These are phyloP conservation scores for Paramarasmius palmivorus DNA, from an alignment of 1,284 basidiomycete genomes.

Conservation along the genomic window DNA sequence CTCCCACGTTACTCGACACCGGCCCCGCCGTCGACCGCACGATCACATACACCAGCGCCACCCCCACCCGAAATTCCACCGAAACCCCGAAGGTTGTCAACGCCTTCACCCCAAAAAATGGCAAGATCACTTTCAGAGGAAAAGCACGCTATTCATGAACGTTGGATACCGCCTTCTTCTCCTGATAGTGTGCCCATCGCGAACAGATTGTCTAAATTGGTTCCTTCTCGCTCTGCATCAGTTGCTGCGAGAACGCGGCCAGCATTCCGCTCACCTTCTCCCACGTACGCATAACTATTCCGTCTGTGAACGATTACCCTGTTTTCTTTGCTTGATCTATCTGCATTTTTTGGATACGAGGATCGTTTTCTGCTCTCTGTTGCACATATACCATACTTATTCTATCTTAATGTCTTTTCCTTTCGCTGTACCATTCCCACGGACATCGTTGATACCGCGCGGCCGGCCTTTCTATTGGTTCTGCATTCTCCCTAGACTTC, in stretches of 20 bases:
- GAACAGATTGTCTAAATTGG: neutral
- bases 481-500: neutral
- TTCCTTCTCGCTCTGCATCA: constrained; percentile 10
- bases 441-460: constrained; percentile 3
- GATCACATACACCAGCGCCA: constrained; percentile 30
- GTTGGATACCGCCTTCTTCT: constrained; percentile 47
- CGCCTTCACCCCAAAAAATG: constrained; percentile 45
- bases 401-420: neutral
- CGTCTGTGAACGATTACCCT: neutral
- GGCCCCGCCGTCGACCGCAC: constrained; percentile 20
- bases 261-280: constrained; percentile 10
- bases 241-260: constrained; percentile 9
- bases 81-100: constrained; percentile 22
- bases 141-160: constrained; percentile 48
- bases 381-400: constrained; percentile 1
- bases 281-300: constrained; percentile 7
- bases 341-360: neutral
- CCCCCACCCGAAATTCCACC: constrained; percentile 28
- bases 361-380: neutral
- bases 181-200: constrained; percentile 13
- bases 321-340: neutral
- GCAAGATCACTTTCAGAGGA: constrained; percentile 52
- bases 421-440: constrained; percentile 5
- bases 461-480: constrained; percentile 3
- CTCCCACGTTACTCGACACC: constrained; percentile 14